Conservation (phyloP, 2,329 filamentous ascomycete genomes). For the Fusarium humuli region DNA sequence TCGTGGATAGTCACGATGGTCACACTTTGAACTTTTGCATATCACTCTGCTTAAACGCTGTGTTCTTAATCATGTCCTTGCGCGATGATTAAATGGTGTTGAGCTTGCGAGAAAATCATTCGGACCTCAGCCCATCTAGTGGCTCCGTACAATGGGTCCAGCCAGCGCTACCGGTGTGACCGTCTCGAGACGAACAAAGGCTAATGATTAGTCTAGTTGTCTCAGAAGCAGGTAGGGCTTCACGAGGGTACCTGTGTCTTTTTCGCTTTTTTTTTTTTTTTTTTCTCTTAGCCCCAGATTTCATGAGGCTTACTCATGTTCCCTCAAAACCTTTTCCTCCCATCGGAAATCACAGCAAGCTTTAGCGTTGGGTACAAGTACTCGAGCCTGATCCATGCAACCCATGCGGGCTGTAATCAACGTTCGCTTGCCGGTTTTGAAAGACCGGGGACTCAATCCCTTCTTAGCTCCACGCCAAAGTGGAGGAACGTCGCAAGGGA, state of each 20-base stretch:
- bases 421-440: slow-evolving; percentile 1
- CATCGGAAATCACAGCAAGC: neutral
- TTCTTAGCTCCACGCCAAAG: slow-evolving; percentile 1
- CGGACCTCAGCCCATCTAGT: neutral
- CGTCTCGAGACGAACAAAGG: neutral
- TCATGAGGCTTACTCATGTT: neutral
- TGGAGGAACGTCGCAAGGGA: neutral
- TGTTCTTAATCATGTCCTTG: neutral
- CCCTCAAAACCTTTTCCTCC: neutral
- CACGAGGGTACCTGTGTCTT: neutral
- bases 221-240: neutral
- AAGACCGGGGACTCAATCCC: neutral
- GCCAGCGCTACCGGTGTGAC: neutral
- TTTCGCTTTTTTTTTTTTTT: neutral
- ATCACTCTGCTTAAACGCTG: neutral
- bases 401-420: slow-evolving; percentile 6
- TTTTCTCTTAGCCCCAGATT: neutral
- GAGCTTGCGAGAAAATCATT: neutral
- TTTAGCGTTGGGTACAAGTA: neutral
- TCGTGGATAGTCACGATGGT: neutral
- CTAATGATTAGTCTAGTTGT: neutral
- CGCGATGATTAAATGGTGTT: neutral
- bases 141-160: neutral
- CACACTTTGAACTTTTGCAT: too few relatives aligned
- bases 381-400: neutral